These are phyloP conservation scores for Daedaleopsis sinensis DNA, from an alignment of 768 basidiomycete species.

Conservation along the genomic window DNA sequence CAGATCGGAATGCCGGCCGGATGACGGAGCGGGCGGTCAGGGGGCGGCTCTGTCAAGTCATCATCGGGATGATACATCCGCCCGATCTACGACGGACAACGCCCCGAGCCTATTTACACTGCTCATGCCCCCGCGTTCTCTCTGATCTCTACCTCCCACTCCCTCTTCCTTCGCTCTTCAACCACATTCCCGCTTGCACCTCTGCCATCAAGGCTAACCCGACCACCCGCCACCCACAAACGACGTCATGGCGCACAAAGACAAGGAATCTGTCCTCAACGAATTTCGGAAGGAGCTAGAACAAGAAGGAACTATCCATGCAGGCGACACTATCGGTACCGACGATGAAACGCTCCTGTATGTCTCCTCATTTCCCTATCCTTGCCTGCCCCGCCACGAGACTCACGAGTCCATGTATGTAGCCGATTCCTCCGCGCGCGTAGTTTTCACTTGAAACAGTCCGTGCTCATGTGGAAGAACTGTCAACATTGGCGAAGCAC, in stretches of 20 bases:
- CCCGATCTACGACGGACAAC: slow-evolving; percentile 9
- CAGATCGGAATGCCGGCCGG: neutral
- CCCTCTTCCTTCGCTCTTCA: neutral
- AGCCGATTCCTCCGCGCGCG: slow-evolving; percentile 82
- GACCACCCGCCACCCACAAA: neutral
- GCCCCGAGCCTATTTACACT: too few relatives aligned
- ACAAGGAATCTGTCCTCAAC: slow-evolving; percentile 39
- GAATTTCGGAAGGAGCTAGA: slow-evolving; percentile 56
- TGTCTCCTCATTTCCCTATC: slow-evolving; percentile 5
- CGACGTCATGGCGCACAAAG: slow-evolving; percentile 23
- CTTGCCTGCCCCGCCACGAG: neutral
- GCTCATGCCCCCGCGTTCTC: slow-evolving; percentile 1
- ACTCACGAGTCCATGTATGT: neutral
- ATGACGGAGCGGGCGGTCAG: neutral
- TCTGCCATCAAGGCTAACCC: neutral
- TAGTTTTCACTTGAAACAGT: slow-evolving; percentile 57
- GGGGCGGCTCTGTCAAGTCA: neutral
- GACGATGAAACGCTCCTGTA: slow-evolving; percentile 63
- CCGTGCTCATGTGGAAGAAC: slow-evolving; percentile 67
- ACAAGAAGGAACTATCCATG: slow-evolving; percentile 55
- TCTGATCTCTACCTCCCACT: neutral
- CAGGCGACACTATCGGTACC: slow-evolving; percentile 58
- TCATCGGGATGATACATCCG: slow-evolving; percentile 18
- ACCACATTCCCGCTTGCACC: neutral
- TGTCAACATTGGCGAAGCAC: slow-evolving; percentile 72